A percentile compares a stretch with the other conserved stretches of the same genome.
These are phyloP conservation scores for Suillus occidentalis DNA, from an alignment of 768 basidiomycete genomes.

Conservation along the genomic window DNA sequence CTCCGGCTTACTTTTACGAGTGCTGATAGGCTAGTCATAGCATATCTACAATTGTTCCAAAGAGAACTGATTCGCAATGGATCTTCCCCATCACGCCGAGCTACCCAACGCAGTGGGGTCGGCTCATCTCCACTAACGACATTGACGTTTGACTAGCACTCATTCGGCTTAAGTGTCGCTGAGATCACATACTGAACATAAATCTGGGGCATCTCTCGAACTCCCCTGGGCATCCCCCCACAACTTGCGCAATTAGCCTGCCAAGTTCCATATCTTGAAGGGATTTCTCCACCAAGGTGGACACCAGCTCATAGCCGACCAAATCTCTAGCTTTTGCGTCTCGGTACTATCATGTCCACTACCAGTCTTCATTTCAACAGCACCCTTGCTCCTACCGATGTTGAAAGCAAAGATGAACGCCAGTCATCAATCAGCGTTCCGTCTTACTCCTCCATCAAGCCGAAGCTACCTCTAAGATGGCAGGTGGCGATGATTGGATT, in stretches of 20 bases:
- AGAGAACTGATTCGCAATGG: neutral
- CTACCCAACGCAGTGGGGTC: neutral
- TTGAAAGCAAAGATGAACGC: neutral
- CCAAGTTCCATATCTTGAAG: neutral
- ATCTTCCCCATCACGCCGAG: neutral
- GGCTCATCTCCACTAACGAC: neutral
- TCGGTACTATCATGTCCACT: neutral
- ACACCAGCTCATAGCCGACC: neutral
- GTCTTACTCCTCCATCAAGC: slow-evolving; percentile 20
- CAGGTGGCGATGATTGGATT: slow-evolving; percentile 35
- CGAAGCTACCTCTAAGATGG: slow-evolving; percentile 36
- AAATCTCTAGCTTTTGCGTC: neutral
- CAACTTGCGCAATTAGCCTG: neutral
- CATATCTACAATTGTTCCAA: neutral
- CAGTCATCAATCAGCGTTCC: neutral
- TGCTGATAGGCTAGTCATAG: neutral
- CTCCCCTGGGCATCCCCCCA: neutral
- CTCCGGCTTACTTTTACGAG: neutral
- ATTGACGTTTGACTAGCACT: neutral
- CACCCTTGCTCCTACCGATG: neutral
- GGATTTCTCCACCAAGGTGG: neutral
- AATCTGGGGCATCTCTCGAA: neutral
- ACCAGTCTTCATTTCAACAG: neutral
- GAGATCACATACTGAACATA: neutral
- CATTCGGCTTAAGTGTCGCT: neutral